Percentiles rank a stretch among this genome's conserved stretches.
These are phyloP conservation scores for Cardamine resedifolia DNA, from an alignment of 345 rosid genomes.

Conservation along the genomic window DNA sequence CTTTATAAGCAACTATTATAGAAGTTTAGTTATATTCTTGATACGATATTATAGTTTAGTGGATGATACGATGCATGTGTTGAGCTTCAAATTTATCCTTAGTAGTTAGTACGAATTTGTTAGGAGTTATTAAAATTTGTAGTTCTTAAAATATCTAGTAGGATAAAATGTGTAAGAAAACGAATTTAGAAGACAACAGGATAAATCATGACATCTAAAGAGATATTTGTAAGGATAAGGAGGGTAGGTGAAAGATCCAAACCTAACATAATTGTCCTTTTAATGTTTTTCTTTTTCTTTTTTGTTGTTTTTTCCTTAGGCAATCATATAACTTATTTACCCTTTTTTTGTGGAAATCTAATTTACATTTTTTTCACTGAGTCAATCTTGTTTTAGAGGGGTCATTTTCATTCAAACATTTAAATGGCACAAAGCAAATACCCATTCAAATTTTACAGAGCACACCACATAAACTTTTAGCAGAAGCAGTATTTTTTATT, in stretches of 20 bases:
- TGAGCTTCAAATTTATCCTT: background rate
- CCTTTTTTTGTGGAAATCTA: too few species aligned
- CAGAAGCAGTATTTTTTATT: too few species aligned
- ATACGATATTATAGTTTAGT: background rate
- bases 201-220: constrained; percentile 23
- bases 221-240: constrained; percentile 9
- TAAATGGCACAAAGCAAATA: background rate
- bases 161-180: background rate
- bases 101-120: background rate
- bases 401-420: background rate
- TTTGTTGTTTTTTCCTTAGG: background rate
- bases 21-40: background rate
- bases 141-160: background rate
- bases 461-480: background rate
- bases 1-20: too few species aligned
- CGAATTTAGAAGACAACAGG: constrained; percentile 6
- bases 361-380: too few species aligned
- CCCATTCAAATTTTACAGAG: background rate
- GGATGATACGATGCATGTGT: background rate
- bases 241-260: constrained; percentile 25
- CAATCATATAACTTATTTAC: constrained; percentile 7
- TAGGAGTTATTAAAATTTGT: background rate
- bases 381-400: background rate
- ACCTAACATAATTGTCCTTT: constrained; percentile 36
- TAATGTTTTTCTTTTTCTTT: constrained; percentile 1